phyloP scores from a whole-genome alignment of 176 grass and related monocot species.

The Ensete glaucum region DNA sequence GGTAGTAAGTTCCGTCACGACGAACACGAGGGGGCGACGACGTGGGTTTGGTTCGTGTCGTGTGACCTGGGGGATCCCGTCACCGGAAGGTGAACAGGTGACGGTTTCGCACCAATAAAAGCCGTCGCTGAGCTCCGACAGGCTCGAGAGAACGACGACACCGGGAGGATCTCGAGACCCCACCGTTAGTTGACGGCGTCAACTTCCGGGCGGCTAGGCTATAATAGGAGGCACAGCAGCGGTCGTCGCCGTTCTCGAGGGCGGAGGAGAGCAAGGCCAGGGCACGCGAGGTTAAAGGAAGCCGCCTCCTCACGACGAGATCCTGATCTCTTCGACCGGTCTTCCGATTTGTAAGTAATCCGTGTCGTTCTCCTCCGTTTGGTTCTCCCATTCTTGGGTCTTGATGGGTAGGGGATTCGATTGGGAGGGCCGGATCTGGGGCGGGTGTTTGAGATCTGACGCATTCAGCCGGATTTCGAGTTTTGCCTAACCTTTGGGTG shows the following conservation, averaged over 20 bases:
- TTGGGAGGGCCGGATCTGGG: not conserved
- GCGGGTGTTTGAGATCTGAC: not conserved
- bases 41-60: too few species aligned
- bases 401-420: not conserved
- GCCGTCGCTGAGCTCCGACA: not conserved
- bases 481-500: not conserved
- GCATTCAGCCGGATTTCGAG: not conserved
- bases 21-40: too few species aligned
- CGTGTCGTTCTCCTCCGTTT: not conserved
- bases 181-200: slow-evolving; percentile 6
- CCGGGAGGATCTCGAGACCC: not conserved
- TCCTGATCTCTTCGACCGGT: not conserved
- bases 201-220: not conserved
- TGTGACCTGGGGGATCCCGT: not conserved
- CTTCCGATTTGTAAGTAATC: not conserved
- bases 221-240: not conserved
- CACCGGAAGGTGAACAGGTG: not conserved
- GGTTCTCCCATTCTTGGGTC: not conserved
- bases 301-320: not conserved
- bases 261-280: not conserved
- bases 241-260: slow-evolving; percentile 9
- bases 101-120: not conserved
- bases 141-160: not conserved
- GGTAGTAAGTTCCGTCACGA: not conserved
- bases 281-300: not conserved